phyloP scores from a whole-genome alignment of 148 eudicot species.

The Nepenthes mirabilis region DNA sequence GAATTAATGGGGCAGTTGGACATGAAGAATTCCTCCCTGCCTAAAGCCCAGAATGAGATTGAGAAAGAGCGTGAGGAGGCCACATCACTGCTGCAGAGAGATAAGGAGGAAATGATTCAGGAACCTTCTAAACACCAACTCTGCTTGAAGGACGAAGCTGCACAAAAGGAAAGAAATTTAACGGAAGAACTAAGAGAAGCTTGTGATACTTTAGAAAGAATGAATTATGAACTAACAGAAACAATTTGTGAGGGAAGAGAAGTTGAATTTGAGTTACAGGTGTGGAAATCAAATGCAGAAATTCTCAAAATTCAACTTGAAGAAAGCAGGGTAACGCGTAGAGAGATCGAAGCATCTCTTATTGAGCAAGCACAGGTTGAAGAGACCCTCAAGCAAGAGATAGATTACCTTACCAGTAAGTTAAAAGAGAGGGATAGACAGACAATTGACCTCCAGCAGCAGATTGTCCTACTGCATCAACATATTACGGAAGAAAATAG shows the following conservation, averaged over 20 bases:
- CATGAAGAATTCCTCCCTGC: slow-evolving; percentile 18
- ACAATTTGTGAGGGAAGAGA: slow-evolving; percentile 39
- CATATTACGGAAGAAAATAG: slow-evolving; percentile 13
- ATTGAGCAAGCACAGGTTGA: slow-evolving; percentile 61
- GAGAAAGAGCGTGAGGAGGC: slow-evolving; percentile 33
- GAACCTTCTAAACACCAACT: not conserved
- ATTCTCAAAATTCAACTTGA: slow-evolving; percentile 34
- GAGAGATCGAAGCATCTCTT: slow-evolving; percentile 61
- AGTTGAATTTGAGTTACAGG: slow-evolving; percentile 57
- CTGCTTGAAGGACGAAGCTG: slow-evolving; percentile 14
- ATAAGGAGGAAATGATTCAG: slow-evolving; percentile 3
- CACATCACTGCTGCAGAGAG: slow-evolving; percentile 1
- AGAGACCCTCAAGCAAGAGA: slow-evolving; percentile 44
- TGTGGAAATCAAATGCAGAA: slow-evolving; percentile 56
- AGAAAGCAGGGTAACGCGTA: slow-evolving; percentile 35
- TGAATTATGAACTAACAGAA: slow-evolving; percentile 50
- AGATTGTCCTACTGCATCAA: slow-evolving; percentile 18
- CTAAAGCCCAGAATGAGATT: slow-evolving; percentile 13
- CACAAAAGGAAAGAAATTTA: slow-evolving; percentile 14
- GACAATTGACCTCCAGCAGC: slow-evolving; percentile 31
- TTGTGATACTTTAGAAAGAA: slow-evolving; percentile 25
- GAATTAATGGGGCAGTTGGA: slow-evolving; percentile 35
- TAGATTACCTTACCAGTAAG: slow-evolving; percentile 15
- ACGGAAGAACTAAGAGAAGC: slow-evolving; percentile 28
- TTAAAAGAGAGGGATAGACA: slow-evolving; percentile 28